Conservation (phyloP, 2,329 filamentous ascomycete genomes). For the Pseudogymnoascus sp. region DNA sequence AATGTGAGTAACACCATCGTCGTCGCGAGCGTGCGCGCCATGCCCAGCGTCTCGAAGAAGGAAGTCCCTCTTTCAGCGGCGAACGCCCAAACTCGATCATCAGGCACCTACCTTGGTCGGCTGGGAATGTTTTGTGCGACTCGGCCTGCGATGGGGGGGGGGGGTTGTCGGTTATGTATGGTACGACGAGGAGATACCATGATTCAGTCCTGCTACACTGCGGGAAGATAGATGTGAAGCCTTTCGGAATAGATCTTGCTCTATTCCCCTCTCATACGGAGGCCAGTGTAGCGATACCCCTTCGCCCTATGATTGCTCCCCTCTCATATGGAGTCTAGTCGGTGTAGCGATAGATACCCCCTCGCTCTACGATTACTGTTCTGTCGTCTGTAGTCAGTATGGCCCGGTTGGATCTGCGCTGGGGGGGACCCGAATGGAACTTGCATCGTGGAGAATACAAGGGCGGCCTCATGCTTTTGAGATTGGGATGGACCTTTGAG, state of each 20-base stretch:
- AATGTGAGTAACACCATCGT: neutral
- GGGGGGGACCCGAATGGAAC: neutral
- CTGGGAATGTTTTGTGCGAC: neutral
- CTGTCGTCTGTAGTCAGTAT: neutral
- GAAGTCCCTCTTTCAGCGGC: neutral
- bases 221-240: neutral
- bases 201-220: neutral
- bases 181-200: neutral
- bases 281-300: neutral
- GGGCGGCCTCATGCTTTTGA: neutral
- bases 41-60: neutral
- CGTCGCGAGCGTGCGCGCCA: neutral
- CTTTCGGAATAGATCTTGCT: neutral
- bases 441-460: slow-evolving; percentile 6
- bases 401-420: neutral
- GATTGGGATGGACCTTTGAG: neutral
- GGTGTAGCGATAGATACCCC: neutral
- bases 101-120: neutral
- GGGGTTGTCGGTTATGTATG: neutral
- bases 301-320: neutral
- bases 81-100: neutral
- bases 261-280: neutral
- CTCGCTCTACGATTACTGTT: neutral
- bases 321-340: neutral
- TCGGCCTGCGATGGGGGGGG: neutral